Evolutionary conservation across 371 early-diverging fungal species (phyloP).

Genomic region (Funneliformis caledonium): DNA sequence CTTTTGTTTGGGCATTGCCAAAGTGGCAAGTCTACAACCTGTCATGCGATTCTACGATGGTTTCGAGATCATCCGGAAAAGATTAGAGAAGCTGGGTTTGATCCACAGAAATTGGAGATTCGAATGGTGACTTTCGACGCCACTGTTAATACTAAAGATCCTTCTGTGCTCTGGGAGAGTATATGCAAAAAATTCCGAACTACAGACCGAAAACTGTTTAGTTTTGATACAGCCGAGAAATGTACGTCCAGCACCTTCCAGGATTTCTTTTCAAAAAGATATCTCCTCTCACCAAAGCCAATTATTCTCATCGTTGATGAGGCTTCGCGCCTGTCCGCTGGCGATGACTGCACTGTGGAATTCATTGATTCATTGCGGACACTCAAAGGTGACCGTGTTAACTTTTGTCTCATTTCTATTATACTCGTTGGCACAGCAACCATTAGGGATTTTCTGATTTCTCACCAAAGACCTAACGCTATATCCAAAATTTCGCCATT

Average conservation of each 20-base stretch:
- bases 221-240: neutral
- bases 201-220: neutral
- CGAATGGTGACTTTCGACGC: conserved; percentile 9
- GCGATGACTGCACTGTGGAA: neutral
- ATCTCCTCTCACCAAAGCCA: neutral
- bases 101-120: neutral
- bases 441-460: conserved; percentile 30
- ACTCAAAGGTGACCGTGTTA: conserved; percentile 18
- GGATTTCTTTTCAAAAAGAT: neutral
- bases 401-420: conserved; percentile 20
- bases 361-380: conserved; percentile 27
- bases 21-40: conserved; percentile 21
- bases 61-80: neutral
- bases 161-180: neutral
- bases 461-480: conserved; percentile 15
- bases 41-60: conserved; percentile 2
- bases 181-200: neutral
- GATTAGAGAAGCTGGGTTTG: neutral
- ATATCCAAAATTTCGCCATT: conserved; percentile 31
- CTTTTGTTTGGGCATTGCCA: conserved; percentile 12
- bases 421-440: conserved; percentile 25
- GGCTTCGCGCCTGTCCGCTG: neutral
- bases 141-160: neutral
- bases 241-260: neutral
- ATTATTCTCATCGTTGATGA: conserved; percentile 20